A percentile compares a stretch with the other conserved stretches of the same genome.
phyloP scores from a whole-genome alignment of 495 filamentous ascomycete species.

The Sphaerosporella brunnea region DNA sequence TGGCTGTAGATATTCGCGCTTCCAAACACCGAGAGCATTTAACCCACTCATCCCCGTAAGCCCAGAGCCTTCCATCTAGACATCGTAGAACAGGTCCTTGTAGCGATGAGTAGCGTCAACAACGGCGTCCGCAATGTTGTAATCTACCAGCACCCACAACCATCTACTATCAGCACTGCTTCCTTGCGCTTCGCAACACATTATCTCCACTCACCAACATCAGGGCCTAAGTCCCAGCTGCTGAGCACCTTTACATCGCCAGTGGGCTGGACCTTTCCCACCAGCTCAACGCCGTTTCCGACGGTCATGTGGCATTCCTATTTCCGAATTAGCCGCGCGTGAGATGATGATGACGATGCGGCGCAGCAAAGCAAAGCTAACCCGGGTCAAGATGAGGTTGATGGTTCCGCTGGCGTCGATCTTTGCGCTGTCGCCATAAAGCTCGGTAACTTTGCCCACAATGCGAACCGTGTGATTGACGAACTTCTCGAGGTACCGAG shows the following conservation, averaged over 20 bases:
- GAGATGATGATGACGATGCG: too few relatives aligned
- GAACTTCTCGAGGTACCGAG: constrained; percentile 48
- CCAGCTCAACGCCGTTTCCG: constrained; percentile 67
- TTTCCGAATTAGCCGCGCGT: too few relatives aligned
- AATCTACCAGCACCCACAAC: constrained; percentile 42
- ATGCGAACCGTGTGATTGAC: constrained; percentile 60
- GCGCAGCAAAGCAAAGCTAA: too few relatives aligned
- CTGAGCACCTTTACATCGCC: constrained; percentile 56
- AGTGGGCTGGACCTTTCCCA: constrained; percentile 68
- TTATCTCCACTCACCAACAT: constrained; percentile 39
- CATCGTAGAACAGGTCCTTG: constrained; percentile 60
- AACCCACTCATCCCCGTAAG: too few relatives aligned
- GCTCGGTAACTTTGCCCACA: constrained; percentile 62
- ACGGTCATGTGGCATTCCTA: constrained; percentile 62
- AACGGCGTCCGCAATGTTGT: constrained; percentile 56
- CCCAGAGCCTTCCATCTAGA: too few relatives aligned
- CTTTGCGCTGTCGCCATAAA: constrained; percentile 64
- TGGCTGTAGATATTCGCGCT: too few relatives aligned
- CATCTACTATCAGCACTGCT: constrained; percentile 1
- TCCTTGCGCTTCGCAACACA: too few relatives aligned
- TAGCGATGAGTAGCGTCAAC: constrained; percentile 79
- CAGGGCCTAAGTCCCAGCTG: constrained; percentile 59
- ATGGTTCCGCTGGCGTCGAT: constrained; percentile 61
- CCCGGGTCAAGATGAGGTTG: constrained; percentile 52
- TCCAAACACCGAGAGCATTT: too few relatives aligned